These are phyloP conservation scores for Ilex aquifolium DNA, from an alignment of 257 asterid species.

Conservation along the genomic window DNA sequence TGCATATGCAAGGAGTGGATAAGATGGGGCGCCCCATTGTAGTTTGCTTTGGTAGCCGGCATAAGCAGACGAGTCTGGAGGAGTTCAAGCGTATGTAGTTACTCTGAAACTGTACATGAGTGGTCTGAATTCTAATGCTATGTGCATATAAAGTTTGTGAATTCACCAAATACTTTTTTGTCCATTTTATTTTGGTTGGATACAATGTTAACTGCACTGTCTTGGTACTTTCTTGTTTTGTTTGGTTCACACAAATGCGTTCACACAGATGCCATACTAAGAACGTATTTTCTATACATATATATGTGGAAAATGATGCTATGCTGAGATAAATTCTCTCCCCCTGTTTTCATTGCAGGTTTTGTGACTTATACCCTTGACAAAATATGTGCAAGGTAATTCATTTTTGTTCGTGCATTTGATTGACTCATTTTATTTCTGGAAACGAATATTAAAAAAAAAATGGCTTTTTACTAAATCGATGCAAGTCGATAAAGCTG, in stretches of 20 bases:
- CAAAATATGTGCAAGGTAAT: conserved; percentile 74
- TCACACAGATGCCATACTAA: no score
- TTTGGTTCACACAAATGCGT: no score
- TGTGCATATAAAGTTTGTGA: no score
- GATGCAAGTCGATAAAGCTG: neutral
- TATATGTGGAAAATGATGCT: no score
- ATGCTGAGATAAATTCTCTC: conserved; percentile 7
- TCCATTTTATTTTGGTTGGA: neutral
- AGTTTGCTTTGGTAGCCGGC: conserved; percentile 58
- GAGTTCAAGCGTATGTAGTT: conserved; percentile 72
- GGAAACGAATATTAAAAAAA: neutral
- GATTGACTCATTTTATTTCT: neutral
- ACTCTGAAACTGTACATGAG: neutral
- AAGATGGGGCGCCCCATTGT: conserved; percentile 69
- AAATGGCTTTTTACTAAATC: neutral
- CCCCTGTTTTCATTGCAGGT: conserved; percentile 38
- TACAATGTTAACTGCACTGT: neutral
- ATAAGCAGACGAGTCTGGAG: conserved; percentile 52
- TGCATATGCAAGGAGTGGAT: conserved; percentile 82
- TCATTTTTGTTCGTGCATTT: conserved; percentile 2
- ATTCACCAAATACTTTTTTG: neutral
- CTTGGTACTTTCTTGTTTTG: neutral
- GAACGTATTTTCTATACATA: no score
- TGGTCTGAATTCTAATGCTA: no score
- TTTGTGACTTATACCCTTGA: conserved; percentile 67